phyloP scores from a whole-genome alignment of 805 yeast genomes.

The Wickerhamomyces subpelliculosus region DNA sequence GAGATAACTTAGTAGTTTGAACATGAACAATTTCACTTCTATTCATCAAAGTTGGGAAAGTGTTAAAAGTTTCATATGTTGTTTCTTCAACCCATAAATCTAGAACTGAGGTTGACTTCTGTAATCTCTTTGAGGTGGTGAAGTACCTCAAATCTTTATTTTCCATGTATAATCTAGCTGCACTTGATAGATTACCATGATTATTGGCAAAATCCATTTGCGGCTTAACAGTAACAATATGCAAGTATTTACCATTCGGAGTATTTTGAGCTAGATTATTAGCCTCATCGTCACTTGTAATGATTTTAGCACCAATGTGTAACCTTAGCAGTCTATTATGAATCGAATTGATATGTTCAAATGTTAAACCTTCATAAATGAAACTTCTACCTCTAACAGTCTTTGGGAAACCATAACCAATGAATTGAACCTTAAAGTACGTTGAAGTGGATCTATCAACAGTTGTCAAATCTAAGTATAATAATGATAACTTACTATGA shows the following conservation, averaged over 20 bases:
- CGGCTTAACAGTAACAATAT: slow-evolving; percentile 69
- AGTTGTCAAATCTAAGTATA: slow-evolving; percentile 61
- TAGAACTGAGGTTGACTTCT: slow-evolving; percentile 63
- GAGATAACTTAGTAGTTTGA: slow-evolving; percentile 56
- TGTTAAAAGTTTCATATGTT: slow-evolving; percentile 62
- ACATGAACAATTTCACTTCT: slow-evolving; percentile 60
- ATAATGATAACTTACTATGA: slow-evolving; percentile 56
- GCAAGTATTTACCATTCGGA: slow-evolving; percentile 67
- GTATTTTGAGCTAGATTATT: slow-evolving; percentile 38
- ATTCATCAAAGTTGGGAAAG: slow-evolving; percentile 86
- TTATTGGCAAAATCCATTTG: slow-evolving; percentile 42
- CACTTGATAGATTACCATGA: slow-evolving; percentile 33
- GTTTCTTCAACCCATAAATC: slow-evolving; percentile 89
- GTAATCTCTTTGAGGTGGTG: slow-evolving; percentile 60
- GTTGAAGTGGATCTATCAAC: slow-evolving; percentile 71
- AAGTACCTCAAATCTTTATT: slow-evolving; percentile 68
- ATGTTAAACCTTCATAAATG: slow-evolving; percentile 80
- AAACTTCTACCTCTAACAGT: slow-evolving; percentile 70
- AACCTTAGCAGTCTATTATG: slow-evolving; percentile 66
- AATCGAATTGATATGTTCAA: slow-evolving; percentile 80
- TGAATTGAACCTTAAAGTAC: slow-evolving; percentile 70
- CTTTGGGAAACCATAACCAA: slow-evolving; percentile 80
- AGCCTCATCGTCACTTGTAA: slow-evolving; percentile 49
- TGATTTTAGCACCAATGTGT: slow-evolving; percentile 76
- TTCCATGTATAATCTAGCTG: slow-evolving; percentile 68